Evolutionary conservation across 176 grass and related monocot species (phyloP), one percentile per base, ranked within the genome.

Genomic region (Cenchrus purpureus): DNA sequence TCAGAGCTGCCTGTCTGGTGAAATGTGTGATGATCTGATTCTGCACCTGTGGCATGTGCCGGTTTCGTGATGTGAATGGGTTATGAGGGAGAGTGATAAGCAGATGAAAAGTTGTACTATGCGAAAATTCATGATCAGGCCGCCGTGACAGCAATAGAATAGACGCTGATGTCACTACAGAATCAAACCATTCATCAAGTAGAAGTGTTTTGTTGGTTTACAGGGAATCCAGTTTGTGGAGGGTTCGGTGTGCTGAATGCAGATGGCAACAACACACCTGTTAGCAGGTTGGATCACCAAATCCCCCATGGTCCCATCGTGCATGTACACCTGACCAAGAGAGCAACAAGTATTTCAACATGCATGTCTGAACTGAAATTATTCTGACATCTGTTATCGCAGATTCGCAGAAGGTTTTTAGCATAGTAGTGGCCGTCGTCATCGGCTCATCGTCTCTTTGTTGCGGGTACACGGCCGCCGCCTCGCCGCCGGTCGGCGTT

Each of bases 211-310:
- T 19, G 22, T 32, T 63, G n/a, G 49, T 53, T n/a, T 7, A 55
- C n/a, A 1, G 48, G 31, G 29, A 8, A 29, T 51, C 5, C 1
- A 10, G 19, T 20, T 56, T 8, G 70, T 74, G 10, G 10, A 22
- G 17, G 56, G 29, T 59, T 75, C 65, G 65, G 79, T 84, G 71
- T 65, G 45, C 7, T 28, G 37, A 16, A 40, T 17, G 65, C 51
- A 58, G 12, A 45, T 70, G 65, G 8, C 51, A 70, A 82, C 65
- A 70, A 17, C 54, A 22, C 34, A 9, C 20, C 31, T 22, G n/a
- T 31, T 55, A 74, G 29, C 15, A 57, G 52, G 15, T 57, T 11
- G 52, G 29, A 40, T 32, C 51, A 75, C 50, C 13, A 48, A 20
- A 46, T 46, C 45, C 45, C 45, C 45, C 37, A 40, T 40, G 37